Evolutionary conservation across 2,329 filamentous ascomycete species (phyloP).

Genomic region (Apiospora phragmitis): DNA sequence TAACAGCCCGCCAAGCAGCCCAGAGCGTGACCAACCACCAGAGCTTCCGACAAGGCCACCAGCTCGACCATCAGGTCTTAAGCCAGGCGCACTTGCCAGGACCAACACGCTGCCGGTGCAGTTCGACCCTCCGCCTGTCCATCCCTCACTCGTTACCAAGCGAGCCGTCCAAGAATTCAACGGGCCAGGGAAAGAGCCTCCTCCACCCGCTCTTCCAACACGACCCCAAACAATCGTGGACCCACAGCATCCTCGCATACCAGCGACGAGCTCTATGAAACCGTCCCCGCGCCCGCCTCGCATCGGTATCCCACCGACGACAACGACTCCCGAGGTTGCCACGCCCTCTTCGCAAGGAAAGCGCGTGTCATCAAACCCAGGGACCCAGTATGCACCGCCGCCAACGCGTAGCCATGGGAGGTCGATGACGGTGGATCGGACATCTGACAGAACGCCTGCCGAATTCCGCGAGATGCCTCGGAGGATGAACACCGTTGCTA

Average conservation of each 20-base stretch:
- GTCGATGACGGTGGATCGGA: slow-evolving; percentile 51
- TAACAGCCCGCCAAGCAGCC: slow-evolving; percentile 77
- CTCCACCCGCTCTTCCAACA: slow-evolving; percentile 50
- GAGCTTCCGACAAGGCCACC: slow-evolving; percentile 50
- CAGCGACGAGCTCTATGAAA: slow-evolving; percentile 29
- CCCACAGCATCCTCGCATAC: slow-evolving; percentile 28
- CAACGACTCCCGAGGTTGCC: not conserved
- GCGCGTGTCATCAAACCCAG: slow-evolving; percentile 47
- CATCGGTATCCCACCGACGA: slow-evolving; percentile 24
- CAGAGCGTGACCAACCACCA: slow-evolving; percentile 52
- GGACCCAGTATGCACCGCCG: slow-evolving; percentile 40
- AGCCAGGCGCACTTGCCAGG: slow-evolving; percentile 26
- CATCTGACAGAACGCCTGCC: slow-evolving; percentile 37
- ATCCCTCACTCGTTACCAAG: slow-evolving; percentile 46
- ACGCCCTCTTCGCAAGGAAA: slow-evolving; percentile 23
- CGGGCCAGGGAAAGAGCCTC: slow-evolving; percentile 43
- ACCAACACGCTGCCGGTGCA: slow-evolving; percentile 33
- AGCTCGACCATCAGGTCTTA: slow-evolving; percentile 41
- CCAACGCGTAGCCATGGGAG: slow-evolving; percentile 45
- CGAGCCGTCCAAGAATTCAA: slow-evolving; percentile 46
- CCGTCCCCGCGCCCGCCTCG: slow-evolving; percentile 48
- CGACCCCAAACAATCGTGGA: slow-evolving; percentile 44
- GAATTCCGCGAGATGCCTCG: slow-evolving; percentile 36
- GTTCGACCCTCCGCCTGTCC: slow-evolving; percentile 55
- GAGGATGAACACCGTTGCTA: slow-evolving; percentile 22